Base-by-base conservation (phyloP, 176 grass and related monocot genomes). In the Microstegium vimineum region DNA sequence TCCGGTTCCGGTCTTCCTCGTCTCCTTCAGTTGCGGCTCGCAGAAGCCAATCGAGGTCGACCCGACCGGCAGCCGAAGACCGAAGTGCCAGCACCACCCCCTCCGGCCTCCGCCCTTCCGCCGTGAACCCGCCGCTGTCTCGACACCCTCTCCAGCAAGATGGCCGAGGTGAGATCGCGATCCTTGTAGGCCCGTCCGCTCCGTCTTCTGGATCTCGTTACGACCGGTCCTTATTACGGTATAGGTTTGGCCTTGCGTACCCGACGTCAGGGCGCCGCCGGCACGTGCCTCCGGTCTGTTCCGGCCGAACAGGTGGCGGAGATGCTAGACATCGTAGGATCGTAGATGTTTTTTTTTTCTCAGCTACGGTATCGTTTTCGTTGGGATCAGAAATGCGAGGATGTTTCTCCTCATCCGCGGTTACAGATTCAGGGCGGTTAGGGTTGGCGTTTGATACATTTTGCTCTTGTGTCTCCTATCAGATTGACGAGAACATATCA, bases 111-210 rank as follows among this genome's bases (percentile, higher is more conserved):
- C 18, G 5, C 62, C 18, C 59, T 17, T n/a, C 61, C 47, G 46
- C 62, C 62, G 62, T 5, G 42, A 34, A 5, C 64, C 23, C 49
- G 36, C 67, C 79, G 62, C 20, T 66, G 9, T 20, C 36, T 61
- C 36, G 20, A 43, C 0, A 25, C 9, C 43, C 8, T 10, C 15
- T n/a, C 34, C 76, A 5, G 64, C 65, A 31, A 11, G 27, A 78
- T 85, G 83, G 74, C 65, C 22, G 74, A 85, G 74, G 83, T 78
- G 37, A 54, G 74, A 31, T 22, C 22, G 49, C 37, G 20, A 85
- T 78, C 83, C 20, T 34, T 7, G 1, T 6, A 10, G 4, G 0
- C 3, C 10, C 33, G 22, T 43, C 7, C 27, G 16, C 35, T 41
- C 17, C 14, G 28, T 54, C 62, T 4, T 11, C 1, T 35, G 72